phyloP scores from a whole-genome alignment of 2,329 filamentous ascomycete species.

The Metarhizium sp. region DNA sequence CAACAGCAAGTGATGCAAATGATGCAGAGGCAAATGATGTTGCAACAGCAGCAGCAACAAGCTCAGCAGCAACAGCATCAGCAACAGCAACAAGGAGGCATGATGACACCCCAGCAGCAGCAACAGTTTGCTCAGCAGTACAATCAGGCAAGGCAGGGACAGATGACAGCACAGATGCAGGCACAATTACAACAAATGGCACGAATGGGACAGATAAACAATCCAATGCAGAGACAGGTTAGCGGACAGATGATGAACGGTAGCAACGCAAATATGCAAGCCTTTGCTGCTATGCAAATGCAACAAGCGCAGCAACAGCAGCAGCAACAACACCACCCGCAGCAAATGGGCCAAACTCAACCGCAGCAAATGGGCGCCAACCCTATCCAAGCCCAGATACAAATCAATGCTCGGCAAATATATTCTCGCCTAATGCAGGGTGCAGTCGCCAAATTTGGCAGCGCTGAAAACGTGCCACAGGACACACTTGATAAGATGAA shows the following conservation, averaged over 20 bases:
- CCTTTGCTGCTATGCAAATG: slow-evolving; percentile 27
- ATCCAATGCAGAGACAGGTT: slow-evolving; percentile 27
- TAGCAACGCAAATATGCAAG: slow-evolving; percentile 29
- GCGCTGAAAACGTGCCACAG: slow-evolving; percentile 33
- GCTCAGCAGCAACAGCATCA: slow-evolving; percentile 21
- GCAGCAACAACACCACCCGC: slow-evolving; percentile 19
- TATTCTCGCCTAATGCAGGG: slow-evolving; percentile 29
- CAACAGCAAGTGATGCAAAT: slow-evolving; percentile 28
- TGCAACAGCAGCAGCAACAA: slow-evolving; percentile 31
- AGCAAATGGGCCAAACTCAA: slow-evolving; percentile 21
- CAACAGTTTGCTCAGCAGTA: slow-evolving; percentile 32
- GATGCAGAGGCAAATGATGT: slow-evolving; percentile 28
- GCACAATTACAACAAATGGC: slow-evolving; percentile 28
- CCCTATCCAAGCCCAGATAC: slow-evolving; percentile 22
- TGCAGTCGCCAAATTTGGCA: slow-evolving; percentile 28
- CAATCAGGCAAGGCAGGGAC: slow-evolving; percentile 4
- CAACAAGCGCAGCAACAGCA: slow-evolving; percentile 20
- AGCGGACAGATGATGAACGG: slow-evolving; percentile 32
- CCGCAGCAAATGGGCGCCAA: slow-evolving; percentile 21
- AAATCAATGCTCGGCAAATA: slow-evolving; percentile 24
- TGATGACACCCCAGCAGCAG: slow-evolving; percentile 30
- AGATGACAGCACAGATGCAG: slow-evolving; percentile 29
- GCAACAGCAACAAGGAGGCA: slow-evolving; percentile 27
- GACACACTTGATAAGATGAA: slow-evolving; percentile 37
- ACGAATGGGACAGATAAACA: slow-evolving; percentile 26